Evolutionary conservation across 176 grass and related monocot genomes (phyloP).

Genomic region (Triticum turgidum): DNA sequence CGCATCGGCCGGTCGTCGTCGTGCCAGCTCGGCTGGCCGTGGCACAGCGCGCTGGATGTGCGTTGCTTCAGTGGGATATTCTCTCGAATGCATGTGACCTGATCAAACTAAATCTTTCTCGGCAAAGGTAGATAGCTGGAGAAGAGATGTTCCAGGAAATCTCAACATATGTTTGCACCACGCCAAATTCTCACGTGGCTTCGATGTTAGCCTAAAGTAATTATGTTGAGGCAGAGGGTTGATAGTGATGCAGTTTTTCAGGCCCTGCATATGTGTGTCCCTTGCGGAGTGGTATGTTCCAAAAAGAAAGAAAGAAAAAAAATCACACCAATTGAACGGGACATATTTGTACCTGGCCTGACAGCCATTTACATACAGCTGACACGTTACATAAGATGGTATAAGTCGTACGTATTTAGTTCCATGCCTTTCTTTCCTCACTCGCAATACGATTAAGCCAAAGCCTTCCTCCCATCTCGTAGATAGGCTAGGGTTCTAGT

Average conservation of each 20-base stretch:
- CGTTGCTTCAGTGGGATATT: constrained; percentile 16
- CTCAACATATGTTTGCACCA: background rate
- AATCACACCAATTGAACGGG: too few relatives aligned
- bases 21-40: background rate
- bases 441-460: too few relatives aligned
- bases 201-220: background rate
- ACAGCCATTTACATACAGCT: too few relatives aligned
- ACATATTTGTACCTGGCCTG: too few relatives aligned
- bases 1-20: background rate
- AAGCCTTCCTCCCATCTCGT: too few relatives aligned
- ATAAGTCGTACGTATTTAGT: too few relatives aligned
- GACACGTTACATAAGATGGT: too few relatives aligned
- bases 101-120: background rate
- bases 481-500: too few relatives aligned
- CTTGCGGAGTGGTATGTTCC: too few relatives aligned
- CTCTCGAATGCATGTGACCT: background rate
- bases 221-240: background rate
- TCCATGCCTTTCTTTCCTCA: too few relatives aligned
- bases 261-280: too few relatives aligned
- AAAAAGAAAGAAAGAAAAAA: too few relatives aligned
- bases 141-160: background rate
- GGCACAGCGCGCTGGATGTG: background rate
- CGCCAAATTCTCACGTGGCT: background rate
- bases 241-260: background rate
- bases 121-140: background rate